A percentile compares a stretch with the other conserved stretches of the same genome.
Conservation (phyloP, 176 grass and related monocot genomes). For the Zoysia pacifica region DNA sequence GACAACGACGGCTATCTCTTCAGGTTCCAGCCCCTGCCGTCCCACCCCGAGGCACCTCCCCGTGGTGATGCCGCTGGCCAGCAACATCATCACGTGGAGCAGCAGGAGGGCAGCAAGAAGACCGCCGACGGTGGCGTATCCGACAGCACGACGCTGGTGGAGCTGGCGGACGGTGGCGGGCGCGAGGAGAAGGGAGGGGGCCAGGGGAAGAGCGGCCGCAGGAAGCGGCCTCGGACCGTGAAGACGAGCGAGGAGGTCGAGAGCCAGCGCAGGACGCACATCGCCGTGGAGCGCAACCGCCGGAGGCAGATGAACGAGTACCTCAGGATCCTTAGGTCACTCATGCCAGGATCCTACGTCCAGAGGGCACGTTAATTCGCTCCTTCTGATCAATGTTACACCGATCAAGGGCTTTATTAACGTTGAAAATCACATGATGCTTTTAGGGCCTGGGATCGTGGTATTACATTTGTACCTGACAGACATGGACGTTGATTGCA, state of each 20-base stretch:
- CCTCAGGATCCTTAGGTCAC: conserved; percentile 66
- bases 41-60: neutral
- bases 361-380: conserved; percentile 51
- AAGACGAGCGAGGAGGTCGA: conserved; percentile 89
- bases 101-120: conserved; percentile 44
- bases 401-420: no score
- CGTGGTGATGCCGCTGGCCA: neutral
- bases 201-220: conserved; percentile 49
- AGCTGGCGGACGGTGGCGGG: conserved; percentile 14
- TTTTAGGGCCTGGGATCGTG: no score
- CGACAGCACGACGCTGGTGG: conserved; percentile 54
- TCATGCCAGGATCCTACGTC: conserved; percentile 88
- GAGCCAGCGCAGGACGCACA: conserved; percentile 94
- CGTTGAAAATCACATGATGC: no score
- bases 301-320: conserved; percentile 87
- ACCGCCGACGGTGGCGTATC: conserved; percentile 40
- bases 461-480: no score
- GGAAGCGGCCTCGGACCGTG: conserved; percentile 64
- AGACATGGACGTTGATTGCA: conserved; percentile 20
- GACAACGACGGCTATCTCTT: conserved; percentile 67
- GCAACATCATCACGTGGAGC: neutral
- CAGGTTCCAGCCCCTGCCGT: conserved; percentile 57
- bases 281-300: conserved; percentile 88
- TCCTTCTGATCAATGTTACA: no score
- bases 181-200: no score